A percentile compares a stretch with the other conserved stretches of the same genome.
These are phyloP conservation scores for Triticum timopheevii DNA, from an alignment of 176 grass and related monocot species.

Conservation along the genomic window DNA sequence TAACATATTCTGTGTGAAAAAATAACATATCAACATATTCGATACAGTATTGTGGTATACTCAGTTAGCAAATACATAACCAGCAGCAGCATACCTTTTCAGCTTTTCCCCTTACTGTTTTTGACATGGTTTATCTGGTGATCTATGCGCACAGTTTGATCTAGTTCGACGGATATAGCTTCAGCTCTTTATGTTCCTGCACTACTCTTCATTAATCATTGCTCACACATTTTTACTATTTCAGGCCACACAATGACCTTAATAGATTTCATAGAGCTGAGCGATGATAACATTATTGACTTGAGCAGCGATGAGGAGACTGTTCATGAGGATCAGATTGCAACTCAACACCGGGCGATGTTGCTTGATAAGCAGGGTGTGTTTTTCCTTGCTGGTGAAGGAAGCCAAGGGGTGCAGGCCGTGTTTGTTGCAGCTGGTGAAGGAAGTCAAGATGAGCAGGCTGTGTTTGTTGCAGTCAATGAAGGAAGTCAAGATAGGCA, in stretches of 20 bases:
- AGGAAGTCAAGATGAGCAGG: neutral
- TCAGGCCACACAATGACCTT: neutral
- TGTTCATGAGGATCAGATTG: neutral
- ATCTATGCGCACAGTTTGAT: slow-evolving; percentile 54
- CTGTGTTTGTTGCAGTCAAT: neutral
- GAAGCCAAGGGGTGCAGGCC: neutral
- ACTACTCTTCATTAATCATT: neutral
- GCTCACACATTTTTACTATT: neutral
- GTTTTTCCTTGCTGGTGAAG: neutral
- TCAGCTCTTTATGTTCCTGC: neutral
- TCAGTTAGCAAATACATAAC: neutral
- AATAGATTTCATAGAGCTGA: neutral
- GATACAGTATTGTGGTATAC: no score
- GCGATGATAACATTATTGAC: neutral
- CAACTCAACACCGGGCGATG: neutral
- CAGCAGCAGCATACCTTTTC: neutral
- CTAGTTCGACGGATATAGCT: slow-evolving; percentile 8
- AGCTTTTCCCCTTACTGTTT: neutral
- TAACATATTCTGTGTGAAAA: no score
- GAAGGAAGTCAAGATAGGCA: neutral
- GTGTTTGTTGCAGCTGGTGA: neutral
- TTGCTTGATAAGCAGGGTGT: neutral
- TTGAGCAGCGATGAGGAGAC: neutral
- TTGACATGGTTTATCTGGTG: slow-evolving; percentile 21
- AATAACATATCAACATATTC: no score